Evolutionary conservation across 75 land plant species (phyloP), one percentile per base, ranked within the genome.

Genomic region (Sequoia sempervirens): DNA sequence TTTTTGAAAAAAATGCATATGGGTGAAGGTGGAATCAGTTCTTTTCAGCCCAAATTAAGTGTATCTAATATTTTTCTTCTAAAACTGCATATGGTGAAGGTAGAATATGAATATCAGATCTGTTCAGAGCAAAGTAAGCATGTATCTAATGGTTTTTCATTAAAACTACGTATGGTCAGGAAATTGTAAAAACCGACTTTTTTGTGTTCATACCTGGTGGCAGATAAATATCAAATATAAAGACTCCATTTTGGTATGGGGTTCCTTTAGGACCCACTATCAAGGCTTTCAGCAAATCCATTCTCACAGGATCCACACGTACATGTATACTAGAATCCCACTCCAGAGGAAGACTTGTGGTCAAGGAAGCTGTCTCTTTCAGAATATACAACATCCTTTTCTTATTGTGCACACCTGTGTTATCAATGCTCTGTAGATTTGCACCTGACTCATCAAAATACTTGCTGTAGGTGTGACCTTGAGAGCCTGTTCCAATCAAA

Each of bases 311-410:
- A 75, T 86, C 90, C 52, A 89, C 89, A 40, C 90, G 58, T n/a
- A 89, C 82, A 84, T 87, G 89, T 73, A 89, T 89, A 68, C 89
- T 84, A 23, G 90, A 89, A n/a, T 81, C 90, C 90, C 90, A 89
- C 46, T 89, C 90, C 73, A 89, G 82, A 9, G 90, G 90, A 43
- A 89, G 79, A 32, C 80, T 84, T 52, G 88, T 87, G 7, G 80
- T 40, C 45, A 89, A 82, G 23, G 82, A 79, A 9, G 90, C 79
- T 58, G 87, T 80, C 75, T 89, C 90, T 78, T 89, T 83, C 2
- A 75, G 40, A 61, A 89, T 83, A 66, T 84, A 72, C 73, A 88
- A 64, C 81, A 81, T 84, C 69, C 90, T 75, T 72, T 84, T 87
- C 50, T 89, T 84, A 53, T 84, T 89, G 66, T 82, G 85, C 34